Evolutionary conservation across 768 basidiomycete species (phyloP).

Genomic region (Pholiota microspora): DNA sequence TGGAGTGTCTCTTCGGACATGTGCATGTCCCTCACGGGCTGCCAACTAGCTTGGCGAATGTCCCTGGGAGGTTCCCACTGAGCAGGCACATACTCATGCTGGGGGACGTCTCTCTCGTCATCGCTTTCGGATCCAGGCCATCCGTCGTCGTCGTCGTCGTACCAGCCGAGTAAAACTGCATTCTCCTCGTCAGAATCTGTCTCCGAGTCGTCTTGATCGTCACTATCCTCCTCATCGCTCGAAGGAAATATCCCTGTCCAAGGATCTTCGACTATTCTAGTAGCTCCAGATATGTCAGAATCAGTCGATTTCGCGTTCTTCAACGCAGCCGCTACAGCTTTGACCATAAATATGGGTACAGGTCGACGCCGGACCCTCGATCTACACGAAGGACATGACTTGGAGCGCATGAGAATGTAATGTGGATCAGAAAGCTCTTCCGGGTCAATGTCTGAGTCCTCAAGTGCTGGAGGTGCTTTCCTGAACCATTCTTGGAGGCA

Average conservation of each 20-base stretch:
- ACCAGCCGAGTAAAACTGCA: neutral
- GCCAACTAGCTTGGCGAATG: neutral
- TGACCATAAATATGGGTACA: constrained; percentile 67
- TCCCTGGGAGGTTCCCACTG: neutral
- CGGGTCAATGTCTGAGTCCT: constrained; percentile 36
- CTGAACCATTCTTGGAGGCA: constrained; percentile 82
- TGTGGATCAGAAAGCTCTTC: constrained; percentile 36
- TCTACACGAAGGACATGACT: constrained; percentile 75
- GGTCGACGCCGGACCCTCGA: constrained; percentile 55
- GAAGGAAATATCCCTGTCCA: constrained; percentile 70
- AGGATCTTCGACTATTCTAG: constrained; percentile 45
- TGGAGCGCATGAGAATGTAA: constrained; percentile 56
- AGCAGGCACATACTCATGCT: neutral
- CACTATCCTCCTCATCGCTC: constrained; percentile 37
- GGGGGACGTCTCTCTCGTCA: constrained; percentile 26
- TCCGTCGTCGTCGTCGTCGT: constrained; percentile 32
- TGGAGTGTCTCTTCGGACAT: neutral
- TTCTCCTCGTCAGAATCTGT: constrained; percentile 21
- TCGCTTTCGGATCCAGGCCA: constrained; percentile 23
- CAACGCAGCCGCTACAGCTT: constrained; percentile 51
- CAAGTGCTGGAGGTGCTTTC: constrained; percentile 53
- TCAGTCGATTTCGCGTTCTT: constrained; percentile 36
- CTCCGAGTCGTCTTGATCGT: neutral
- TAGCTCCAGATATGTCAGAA: constrained; percentile 21
- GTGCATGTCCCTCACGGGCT: neutral